Base-by-base conservation (phyloP, 306 rosid species). In the Malus fusca region DNA sequence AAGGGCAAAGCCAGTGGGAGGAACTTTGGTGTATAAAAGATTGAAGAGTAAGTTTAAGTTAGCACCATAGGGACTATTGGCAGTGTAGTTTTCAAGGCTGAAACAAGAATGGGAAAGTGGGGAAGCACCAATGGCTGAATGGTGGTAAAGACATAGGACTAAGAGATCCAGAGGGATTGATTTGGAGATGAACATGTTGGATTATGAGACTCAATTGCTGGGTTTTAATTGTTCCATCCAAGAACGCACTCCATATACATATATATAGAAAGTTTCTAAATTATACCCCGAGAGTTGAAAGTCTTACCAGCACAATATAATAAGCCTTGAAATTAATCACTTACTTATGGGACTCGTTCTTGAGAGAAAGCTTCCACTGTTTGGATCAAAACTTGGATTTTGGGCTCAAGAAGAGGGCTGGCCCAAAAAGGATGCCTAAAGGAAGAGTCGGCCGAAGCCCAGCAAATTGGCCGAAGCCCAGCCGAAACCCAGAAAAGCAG, bases 31-130 rank as follows among this genome's bases (percentile, higher is more conserved):
- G 51, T 77, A 9, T 18, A 84, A 46, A 28, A 35, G 75, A 69
- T 26, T 15, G 55, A 81, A 33, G 30, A 81, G 22, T 22, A 48
- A 44, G 1, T 74, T 74, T 19, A 77, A 71, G 75, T 84, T 81
- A 1, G 75, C 80, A 26, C 55, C 71, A 12, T 62, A 84, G 3
- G 82, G 66, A 80, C 68, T 69, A 21, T 71, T 33, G 60, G 86
- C n/a, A 25, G 96, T 88, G 84, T 67, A 86, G 73, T 85, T 84
- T 35, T 85, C 70, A 0, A 73, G 42, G 78, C 17, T 77, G 31
- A 86, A 88, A 67, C 97, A 91, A 33, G 82, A 66, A 56, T 85
- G 84, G 31, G 69, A 85, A 42, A 91, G 91, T 25, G 87, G 87
- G 23, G 75, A 76, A 0, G 70, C 80, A 21, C 83, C 91, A 12